Evolutionary conservation across 106 monocot genomes (phyloP).

Genomic region (Acorus gramineus): DNA sequence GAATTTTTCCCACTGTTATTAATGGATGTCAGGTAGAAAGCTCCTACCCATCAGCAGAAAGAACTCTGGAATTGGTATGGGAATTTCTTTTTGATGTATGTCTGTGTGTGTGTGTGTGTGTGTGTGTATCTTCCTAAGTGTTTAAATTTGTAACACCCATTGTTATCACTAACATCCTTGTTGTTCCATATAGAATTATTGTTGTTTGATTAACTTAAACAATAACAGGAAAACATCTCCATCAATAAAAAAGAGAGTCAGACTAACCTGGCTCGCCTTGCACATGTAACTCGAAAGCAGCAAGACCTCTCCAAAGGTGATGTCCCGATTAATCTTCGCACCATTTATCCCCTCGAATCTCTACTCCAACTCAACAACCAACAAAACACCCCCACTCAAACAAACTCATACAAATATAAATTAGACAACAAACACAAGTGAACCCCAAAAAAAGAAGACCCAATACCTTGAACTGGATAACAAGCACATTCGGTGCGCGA

Average conservation of each 20-base stretch:
- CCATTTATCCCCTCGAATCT: conserved; percentile 87
- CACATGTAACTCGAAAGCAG: conserved; percentile 71
- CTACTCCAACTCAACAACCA: conserved; percentile 14
- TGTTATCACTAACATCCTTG: no score
- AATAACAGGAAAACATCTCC: not conserved
- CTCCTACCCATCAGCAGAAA: no score
- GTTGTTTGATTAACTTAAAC: not conserved
- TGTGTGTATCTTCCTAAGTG: no score
- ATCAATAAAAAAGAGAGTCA: not conserved
- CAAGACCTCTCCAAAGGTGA: conserved; percentile 78
- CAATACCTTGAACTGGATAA: conserved; percentile 85
- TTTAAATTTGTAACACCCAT: no score
- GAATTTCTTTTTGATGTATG: no score
- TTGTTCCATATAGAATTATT: no score
- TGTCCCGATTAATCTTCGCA: conserved; percentile 72
- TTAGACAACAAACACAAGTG: not conserved
- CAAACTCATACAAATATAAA: not conserved
- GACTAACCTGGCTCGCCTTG: conserved; percentile 49
- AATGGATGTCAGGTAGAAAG: no score
- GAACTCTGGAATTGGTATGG: no score
- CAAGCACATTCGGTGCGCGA: conserved; percentile 87
- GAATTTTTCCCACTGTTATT: no score
- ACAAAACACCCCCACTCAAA: conserved; percentile 1
- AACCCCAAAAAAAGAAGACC: conserved; percentile 5
- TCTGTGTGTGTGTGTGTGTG: no score